Evolutionary conservation across 352 stramenopile species (phyloP), one percentile per base, ranked within the genome.

Genomic region (Phytophthora tentaculata): DNA sequence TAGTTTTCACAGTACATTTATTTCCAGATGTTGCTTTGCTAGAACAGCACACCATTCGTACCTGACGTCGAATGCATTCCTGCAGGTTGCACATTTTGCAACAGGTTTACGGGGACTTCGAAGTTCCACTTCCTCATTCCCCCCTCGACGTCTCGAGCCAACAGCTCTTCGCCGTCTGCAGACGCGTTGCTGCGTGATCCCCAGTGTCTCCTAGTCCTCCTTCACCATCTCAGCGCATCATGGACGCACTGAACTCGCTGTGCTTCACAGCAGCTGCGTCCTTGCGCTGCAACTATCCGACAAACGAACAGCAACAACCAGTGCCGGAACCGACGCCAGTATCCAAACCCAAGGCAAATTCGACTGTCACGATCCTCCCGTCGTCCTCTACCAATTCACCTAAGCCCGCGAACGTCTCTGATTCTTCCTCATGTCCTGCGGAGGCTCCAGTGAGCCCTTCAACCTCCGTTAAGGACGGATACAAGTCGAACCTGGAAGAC

Each of bases 401-500:
- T n/a, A 3, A 41, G 29, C 16, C 14, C 0, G 14, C 7, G 1
- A 13, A 3, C 6, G 6, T 39, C 44, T 59, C 28, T 2, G 20
- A 29, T 51, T 19, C 19, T 12, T 44, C 49, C 24, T 55, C 45
- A 35, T 37, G 5, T 0, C 3, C 23, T 63, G 13, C 43, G n/a
- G 29, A 61, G 1, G 5, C 59, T 28, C 12, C 7, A 60, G 24
- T 14, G 43, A 58, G 20, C 45, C 22, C 48, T 39, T 29, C 45
- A 69, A 44, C 24, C 19, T 17, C 24, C 28, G 4, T 17, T 43
- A 51, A 62, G 16, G 64, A 73, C 26, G 68, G 67, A 32, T 72
- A 69, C 61, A 73, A 74, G 55, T 48, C 59, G 10, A 69, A 76
- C 24, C 26, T 70, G 47, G 56, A 74, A 10, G 43, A 64, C 44